Percentiles rank a stretch among this genome's conserved stretches.
Evolutionary conservation across 371 early-diverging fungal genomes (phyloP).

Genomic region (Rhizopus stolonifer): DNA sequence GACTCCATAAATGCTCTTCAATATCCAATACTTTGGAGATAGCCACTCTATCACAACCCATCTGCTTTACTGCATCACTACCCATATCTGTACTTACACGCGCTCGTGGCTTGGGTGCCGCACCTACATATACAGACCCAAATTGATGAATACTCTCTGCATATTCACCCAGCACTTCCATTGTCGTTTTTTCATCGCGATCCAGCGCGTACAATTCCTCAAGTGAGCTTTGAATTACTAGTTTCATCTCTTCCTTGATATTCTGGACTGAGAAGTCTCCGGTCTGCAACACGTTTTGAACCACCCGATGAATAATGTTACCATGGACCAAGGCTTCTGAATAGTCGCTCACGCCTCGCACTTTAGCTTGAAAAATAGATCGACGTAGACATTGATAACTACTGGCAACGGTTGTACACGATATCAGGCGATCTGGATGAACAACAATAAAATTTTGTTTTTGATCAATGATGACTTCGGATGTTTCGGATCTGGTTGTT

Average conservation of each 20-base stretch:
- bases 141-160: constrained; percentile 31
- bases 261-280: constrained; percentile 54
- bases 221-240: constrained; percentile 47
- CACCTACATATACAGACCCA: constrained; percentile 10
- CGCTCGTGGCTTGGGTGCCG: constrained; percentile 20
- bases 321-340: constrained; percentile 73
- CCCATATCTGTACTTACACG: constrained; percentile 24
- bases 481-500: not conserved
- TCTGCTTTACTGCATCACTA: constrained; percentile 1
- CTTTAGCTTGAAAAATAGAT: constrained; percentile 69
- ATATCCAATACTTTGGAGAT: constrained; percentile 78
- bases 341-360: constrained; percentile 49
- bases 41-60: constrained; percentile 39
- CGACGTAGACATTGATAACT: constrained; percentile 74
- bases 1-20: constrained; percentile 93
- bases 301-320: constrained; percentile 75
- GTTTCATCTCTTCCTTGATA: constrained; percentile 45
- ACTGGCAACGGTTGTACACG: constrained; percentile 76
- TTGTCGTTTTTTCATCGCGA: constrained; percentile 56
- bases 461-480: constrained; percentile 50
- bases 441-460: constrained; percentile 58
- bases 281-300: constrained; percentile 62
- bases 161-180: constrained; percentile 35
- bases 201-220: constrained; percentile 67
- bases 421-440: constrained; percentile 80